Base-by-base conservation (phyloP, 2,329 filamentous ascomycete species). In the Monilinia aucupariae region DNA sequence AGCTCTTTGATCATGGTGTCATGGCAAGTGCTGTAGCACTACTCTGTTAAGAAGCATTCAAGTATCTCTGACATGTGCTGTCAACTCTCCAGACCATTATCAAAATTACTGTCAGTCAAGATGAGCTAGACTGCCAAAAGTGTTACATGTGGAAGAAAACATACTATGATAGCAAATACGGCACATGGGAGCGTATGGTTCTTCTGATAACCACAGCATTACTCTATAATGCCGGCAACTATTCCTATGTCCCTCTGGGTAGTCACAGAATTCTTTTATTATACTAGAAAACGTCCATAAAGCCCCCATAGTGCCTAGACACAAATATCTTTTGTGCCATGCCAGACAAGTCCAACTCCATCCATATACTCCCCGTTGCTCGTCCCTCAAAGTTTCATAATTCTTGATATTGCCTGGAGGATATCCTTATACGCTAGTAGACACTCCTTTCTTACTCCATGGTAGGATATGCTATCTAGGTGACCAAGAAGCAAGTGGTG, bases 391-490 rank as follows among this genome's bases (percentile, higher is more conserved):
- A 34, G 22, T 32, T 34, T 12, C 17, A 6, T 15, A 3, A 22
- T 17, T 1, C 39, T 45, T 17, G 10, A 32, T 32, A 20, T 30
- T 20, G n/a, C 34, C 20, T 20, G 13, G 20, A 39, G 37, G 34
- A 3, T 45, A 12, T 56, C 12, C 45, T 12, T 25, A 6, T 25
- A 17, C n/a, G 17, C 12, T 6, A 34, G 17, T 45, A 25, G 7
- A 45, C 2, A 34, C 0, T 22, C 10, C 13, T 6, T 4, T 12
- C 22, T 12, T 47, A 1, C 20, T 34, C 45, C 6, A 30, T 47
- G 8, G 0, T 20, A 1, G 4, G 2, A 22, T 6, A 47, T 12
- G 22, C 4, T 22, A 3, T 3, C 7, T 1, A 9, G 17, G 4
- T 47, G n/a, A 12, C 4, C 7, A 39, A 25, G 7, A 9, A 34